Base-by-base conservation (phyloP, 2,329 filamentous ascomycete species). In the Hymenoscyphus linearis region DNA sequence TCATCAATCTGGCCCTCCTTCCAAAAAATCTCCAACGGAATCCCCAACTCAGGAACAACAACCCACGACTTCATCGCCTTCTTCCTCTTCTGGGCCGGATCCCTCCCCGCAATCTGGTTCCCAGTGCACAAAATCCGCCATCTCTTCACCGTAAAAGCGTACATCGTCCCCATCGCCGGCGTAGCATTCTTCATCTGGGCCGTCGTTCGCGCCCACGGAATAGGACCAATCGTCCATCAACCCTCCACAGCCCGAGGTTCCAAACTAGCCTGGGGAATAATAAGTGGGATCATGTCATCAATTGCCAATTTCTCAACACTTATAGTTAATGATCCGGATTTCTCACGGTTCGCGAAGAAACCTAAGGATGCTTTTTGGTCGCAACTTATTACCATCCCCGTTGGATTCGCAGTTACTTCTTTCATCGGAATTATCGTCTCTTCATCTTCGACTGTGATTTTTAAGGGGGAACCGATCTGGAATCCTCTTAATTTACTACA, bases 271-370 rank as follows among this genome's bases (percentile, higher is more conserved):
- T 97, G 93, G 93, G 84, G 86, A 26, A 86, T 96, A 61, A 83
- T 97, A 62, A 88, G 87, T 64, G 91, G 91, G 40, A 87, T 96
- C 75, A 96, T 96, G 91, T 87, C 83, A 26, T 87, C 90, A 3
- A 92, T 97, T 66, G 89, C 90, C 69, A 96, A 96, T 77, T 96
- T 96, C 71, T 90, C 91, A 1, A 91, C 92, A 0, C 81, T 96
- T 36, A 95, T 96, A 67, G 82, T 88, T 63, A 73, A 96, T 73
- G 87, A 90, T 67, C 89, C 89, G 0, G 91, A 96, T 71, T 96
- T 96, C 73, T 80, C 90, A 22, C 88, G 93, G 73, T 97, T 96
- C 70, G 89, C 91, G 2, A 77, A 78, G 22, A 91, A 87, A 71
- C 91, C 91, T 0, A 81, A 77, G 18, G 89, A 95, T 71, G 90